Conservation (phyloP, 202 grass and related monocot genomes). For the Panicum virgatum region DNA sequence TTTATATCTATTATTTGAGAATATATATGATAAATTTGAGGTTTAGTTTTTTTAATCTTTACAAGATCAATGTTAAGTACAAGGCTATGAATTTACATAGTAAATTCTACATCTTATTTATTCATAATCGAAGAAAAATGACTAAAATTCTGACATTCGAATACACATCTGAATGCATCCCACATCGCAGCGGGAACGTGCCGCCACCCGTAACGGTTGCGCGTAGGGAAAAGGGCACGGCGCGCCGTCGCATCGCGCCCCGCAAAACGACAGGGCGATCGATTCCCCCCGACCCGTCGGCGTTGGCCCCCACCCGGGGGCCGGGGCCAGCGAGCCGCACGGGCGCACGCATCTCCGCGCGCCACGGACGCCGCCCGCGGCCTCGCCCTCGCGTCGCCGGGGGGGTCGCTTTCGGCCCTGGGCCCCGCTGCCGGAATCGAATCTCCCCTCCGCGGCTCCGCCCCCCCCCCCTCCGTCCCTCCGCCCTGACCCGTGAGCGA, state of each 20-base stretch:
- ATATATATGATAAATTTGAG: no score
- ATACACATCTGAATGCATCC: no score
- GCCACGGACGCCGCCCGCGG: slow-evolving; percentile 5
- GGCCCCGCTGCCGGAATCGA: slow-evolving; percentile 45
- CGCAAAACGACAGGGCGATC: slow-evolving; percentile 40
- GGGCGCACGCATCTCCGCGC: slow-evolving; percentile 34
- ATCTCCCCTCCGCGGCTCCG: neutral
- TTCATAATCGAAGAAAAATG: no score
- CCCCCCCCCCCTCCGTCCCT: no score
- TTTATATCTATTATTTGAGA: no score
- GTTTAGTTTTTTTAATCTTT: no score
- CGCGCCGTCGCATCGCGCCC: neutral
- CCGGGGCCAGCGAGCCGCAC: slow-evolving; percentile 23
- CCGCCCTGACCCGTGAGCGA: slow-evolving; percentile 39
- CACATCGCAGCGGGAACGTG: neutral
- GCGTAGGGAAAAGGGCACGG: neutral
- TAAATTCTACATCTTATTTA: no score
- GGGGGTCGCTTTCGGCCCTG: slow-evolving; percentile 5
- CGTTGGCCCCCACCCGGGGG: slow-evolving; percentile 18
- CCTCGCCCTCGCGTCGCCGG: neutral
- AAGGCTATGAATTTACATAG: no score
- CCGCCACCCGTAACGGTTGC: neutral
- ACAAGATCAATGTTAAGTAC: no score
- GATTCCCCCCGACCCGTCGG: neutral
- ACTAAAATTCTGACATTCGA: no score